A percentile compares a stretch with the other conserved stretches of the same genome.
These are phyloP conservation scores for Botrytis galanthina DNA, from an alignment of 2,329 filamentous ascomycete genomes.

Conservation along the genomic window DNA sequence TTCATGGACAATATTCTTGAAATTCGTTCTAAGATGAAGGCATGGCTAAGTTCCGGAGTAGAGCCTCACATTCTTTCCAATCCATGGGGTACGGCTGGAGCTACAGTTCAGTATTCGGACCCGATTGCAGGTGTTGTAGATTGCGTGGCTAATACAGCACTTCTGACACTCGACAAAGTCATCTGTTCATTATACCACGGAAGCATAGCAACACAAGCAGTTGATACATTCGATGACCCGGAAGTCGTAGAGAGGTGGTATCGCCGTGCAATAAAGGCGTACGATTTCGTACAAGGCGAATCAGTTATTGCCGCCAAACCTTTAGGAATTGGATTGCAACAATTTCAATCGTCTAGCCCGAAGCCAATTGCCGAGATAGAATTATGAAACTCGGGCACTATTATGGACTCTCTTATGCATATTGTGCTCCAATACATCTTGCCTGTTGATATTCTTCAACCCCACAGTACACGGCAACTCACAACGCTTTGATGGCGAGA, in stretches of 20 bases:
- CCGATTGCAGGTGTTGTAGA: slow-evolving; percentile 9
- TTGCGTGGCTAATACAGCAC: slow-evolving; percentile 5
- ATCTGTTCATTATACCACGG: slow-evolving; percentile 1
- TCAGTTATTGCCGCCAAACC: slow-evolving; percentile 5
- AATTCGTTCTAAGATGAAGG: background rate
- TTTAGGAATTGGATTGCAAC: background rate
- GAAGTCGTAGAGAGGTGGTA: background rate
- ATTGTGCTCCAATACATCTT: background rate
- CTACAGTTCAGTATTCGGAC: background rate
- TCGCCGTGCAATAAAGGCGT: slow-evolving; percentile 3
- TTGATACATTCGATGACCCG: background rate
- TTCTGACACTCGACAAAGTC: slow-evolving; percentile 7
- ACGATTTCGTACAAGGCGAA: background rate
- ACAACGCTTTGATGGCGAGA: background rate
- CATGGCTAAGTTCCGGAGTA: background rate
- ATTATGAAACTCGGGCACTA: background rate
- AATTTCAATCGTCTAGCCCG: background rate
- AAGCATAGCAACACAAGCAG: background rate
- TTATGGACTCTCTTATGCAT: background rate
- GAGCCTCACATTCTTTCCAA: background rate
- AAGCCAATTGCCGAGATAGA: background rate
- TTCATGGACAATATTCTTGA: background rate
- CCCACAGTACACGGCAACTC: background rate
- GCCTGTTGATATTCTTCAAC: background rate
- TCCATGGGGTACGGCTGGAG: too few relatives aligned